phyloP scores from a whole-genome alignment of 495 filamentous ascomycete genomes.

The Penicillium turbatum region DNA sequence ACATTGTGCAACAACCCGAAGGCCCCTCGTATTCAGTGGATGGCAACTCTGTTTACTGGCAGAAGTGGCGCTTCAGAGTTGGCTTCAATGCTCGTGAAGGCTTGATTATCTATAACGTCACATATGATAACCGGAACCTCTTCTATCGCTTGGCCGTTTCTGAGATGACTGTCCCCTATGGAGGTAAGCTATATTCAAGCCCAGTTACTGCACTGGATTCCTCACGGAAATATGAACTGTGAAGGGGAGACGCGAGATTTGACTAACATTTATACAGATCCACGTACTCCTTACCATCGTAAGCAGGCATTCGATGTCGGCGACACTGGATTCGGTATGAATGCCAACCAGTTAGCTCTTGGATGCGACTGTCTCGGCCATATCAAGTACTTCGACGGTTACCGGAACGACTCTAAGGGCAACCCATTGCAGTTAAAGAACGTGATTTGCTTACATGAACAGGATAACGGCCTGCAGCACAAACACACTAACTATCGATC shows the following conservation, averaged over 20 bases:
- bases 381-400: conserved; percentile 60
- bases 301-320: conserved; percentile 70
- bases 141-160: conserved; percentile 68
- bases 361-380: conserved; percentile 67
- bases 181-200: conserved; percentile 22
- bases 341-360: conserved; percentile 62
- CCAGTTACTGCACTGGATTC: neutral
- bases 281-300: conserved; percentile 60
- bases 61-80: conserved; percentile 65
- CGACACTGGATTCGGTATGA: conserved; percentile 60
- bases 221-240: too few species aligned
- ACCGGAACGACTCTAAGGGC: conserved; percentile 53
- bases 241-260: neutral
- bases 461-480: conserved; percentile 61
- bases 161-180: conserved; percentile 68
- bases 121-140: conserved; percentile 63
- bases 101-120: conserved; percentile 58
- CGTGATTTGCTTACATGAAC: conserved; percentile 63
- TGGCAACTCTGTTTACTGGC: conserved; percentile 55
- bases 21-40: conserved; percentile 62
- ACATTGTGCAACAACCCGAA: conserved; percentile 72
- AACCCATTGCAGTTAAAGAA: conserved; percentile 53
- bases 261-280: conserved; percentile 46
- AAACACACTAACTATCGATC: conserved; percentile 67
- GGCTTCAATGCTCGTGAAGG: conserved; percentile 64